Evolutionary conservation across 805 yeast species (phyloP).

Genomic region (Lachancea sp.): DNA sequence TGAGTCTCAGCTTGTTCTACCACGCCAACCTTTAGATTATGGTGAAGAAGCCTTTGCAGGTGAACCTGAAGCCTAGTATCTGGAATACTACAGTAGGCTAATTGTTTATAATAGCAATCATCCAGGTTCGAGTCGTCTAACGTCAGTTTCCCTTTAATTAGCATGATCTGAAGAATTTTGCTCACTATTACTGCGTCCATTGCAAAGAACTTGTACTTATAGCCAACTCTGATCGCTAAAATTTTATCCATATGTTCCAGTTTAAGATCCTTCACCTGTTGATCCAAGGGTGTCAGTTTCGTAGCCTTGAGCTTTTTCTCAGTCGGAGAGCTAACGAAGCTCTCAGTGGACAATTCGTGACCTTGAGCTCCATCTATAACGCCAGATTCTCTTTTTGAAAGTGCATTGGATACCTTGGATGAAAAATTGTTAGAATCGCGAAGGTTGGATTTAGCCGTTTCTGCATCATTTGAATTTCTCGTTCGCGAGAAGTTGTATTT

Average conservation of each 20-base stretch:
- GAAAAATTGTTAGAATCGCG: constrained; percentile 1
- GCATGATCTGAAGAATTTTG: constrained; percentile 57
- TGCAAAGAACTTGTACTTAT: constrained; percentile 82
- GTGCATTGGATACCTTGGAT: not conserved
- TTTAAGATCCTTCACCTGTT: constrained; percentile 67
- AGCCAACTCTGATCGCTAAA: constrained; percentile 83
- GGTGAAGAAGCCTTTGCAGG: constrained; percentile 60
- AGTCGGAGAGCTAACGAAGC: not conserved
- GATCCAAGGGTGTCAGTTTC: constrained; percentile 68
- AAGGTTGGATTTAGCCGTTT: not conserved
- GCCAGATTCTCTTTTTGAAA: constrained; percentile 1
- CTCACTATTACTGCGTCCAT: constrained; percentile 74
- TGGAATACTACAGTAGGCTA: constrained; percentile 85
- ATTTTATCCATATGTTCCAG: constrained; percentile 55
- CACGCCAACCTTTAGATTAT: constrained; percentile 78
- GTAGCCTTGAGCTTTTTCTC: constrained; percentile 3
- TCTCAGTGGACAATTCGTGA: constrained; percentile 5
- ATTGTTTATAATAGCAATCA: constrained; percentile 46
- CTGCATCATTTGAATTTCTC: not conserved
- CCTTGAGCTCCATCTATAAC: not conserved
- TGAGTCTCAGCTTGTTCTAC: constrained; percentile 82
- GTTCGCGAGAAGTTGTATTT: not conserved
- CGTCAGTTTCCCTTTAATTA: constrained; percentile 61
- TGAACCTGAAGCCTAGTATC: constrained; percentile 68
- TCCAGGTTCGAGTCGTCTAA: constrained; percentile 45